These are phyloP conservation scores for Kwoniella pini DNA, from an alignment of 768 basidiomycete species.

Conservation along the genomic window DNA sequence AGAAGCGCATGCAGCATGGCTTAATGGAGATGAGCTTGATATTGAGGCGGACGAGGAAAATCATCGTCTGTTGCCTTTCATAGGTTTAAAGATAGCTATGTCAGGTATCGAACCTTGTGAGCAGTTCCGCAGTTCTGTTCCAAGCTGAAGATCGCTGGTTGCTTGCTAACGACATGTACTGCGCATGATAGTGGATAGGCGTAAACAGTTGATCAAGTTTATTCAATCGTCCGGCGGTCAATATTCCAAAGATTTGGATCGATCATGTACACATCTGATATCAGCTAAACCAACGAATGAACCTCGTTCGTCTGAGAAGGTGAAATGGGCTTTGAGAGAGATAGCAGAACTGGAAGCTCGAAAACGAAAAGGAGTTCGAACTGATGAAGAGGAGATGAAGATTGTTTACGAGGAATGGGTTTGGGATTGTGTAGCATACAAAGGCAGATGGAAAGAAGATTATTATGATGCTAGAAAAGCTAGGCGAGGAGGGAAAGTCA, in stretches of 20 bases:
- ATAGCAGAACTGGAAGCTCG: slow-evolving; percentile 25
- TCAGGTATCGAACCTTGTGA: slow-evolving; percentile 70
- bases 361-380: slow-evolving; percentile 55
- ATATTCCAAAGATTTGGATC: slow-evolving; percentile 74
- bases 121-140: slow-evolving; percentile 11
- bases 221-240: slow-evolving; percentile 66
- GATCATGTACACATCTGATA: slow-evolving; percentile 80
- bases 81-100: slow-evolving; percentile 67
- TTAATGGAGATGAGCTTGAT: slow-evolving; percentile 76
- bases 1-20: slow-evolving; percentile 71
- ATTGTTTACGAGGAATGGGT: slow-evolving; percentile 96
- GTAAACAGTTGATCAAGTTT: slow-evolving; percentile 66
- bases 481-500: slow-evolving; percentile 27
- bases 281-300: slow-evolving; percentile 62
- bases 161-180: background rate
- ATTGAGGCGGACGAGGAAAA: slow-evolving; percentile 61
- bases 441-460: slow-evolving; percentile 59
- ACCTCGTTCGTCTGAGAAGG: slow-evolving; percentile 63
- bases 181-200: slow-evolving; percentile 56
- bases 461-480: slow-evolving; percentile 47
- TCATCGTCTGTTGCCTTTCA: slow-evolving; percentile 73
- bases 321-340: slow-evolving; percentile 57
- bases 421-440: slow-evolving; percentile 82
- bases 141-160: background rate
- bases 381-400: slow-evolving; percentile 62